These are phyloP conservation scores for Sicyos baderoa DNA, from an alignment of 306 rosid genomes.

Conservation along the genomic window DNA sequence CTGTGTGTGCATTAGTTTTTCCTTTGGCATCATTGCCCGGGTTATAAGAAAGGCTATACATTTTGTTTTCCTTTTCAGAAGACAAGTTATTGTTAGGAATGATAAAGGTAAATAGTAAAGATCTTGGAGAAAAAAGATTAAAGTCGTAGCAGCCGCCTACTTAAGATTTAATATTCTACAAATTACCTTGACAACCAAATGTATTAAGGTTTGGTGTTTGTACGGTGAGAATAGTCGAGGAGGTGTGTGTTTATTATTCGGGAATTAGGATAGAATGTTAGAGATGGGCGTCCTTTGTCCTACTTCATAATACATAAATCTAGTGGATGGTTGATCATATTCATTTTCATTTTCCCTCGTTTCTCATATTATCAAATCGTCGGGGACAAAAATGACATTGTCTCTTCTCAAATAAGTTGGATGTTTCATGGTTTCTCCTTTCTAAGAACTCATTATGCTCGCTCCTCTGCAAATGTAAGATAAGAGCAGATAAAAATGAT, in stretches of 20 bases:
- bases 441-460: neutral
- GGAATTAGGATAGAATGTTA: neutral
- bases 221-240: neutral
- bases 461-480: neutral
- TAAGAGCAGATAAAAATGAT: neutral
- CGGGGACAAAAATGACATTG: too few species aligned
- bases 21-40: neutral
- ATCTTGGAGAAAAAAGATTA: too few species aligned
- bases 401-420: neutral
- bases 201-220: neutral
- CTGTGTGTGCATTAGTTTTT: neutral
- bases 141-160: too few species aligned
- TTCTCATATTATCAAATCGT: neutral
- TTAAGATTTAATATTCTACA: too few species aligned
- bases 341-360: neutral
- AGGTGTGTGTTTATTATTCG: too few species aligned
- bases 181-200: too few species aligned
- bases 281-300: neutral
- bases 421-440: neutral
- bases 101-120: neutral
- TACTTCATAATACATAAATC: neutral
- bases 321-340: neutral
- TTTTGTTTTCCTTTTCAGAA: neutral
- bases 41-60: neutral
- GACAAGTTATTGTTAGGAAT: neutral